Conservation (phyloP, 345 rosid species). For the Eucalyptus tenuipes region DNA sequence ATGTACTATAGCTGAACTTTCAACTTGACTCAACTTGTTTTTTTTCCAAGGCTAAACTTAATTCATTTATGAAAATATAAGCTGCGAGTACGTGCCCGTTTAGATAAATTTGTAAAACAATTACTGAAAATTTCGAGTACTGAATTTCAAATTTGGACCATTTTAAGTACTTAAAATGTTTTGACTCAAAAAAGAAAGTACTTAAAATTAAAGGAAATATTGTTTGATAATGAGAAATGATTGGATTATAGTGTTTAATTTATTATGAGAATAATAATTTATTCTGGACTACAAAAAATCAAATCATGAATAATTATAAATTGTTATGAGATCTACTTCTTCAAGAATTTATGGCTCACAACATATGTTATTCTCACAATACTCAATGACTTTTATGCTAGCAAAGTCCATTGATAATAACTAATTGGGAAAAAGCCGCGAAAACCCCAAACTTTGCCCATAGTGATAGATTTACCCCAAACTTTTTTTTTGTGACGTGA, state of each 20-base stretch:
- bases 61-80: neutral
- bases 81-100: neutral
- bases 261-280: fast-evolving
- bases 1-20: neutral
- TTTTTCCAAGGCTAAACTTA: neutral
- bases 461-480: too few relatives aligned
- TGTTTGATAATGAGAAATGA: neutral
- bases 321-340: fast-evolving
- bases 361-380: fast-evolving
- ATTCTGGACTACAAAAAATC: fast-evolving
- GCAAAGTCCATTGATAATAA: too few relatives aligned
- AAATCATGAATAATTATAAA: too few relatives aligned
- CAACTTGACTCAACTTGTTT: neutral
- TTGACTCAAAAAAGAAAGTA: fast-evolving
- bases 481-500: too few relatives aligned
- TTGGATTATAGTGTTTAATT: neutral
- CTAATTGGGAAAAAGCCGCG: too few relatives aligned
- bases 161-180: neutral
- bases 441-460: too few relatives aligned
- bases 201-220: too few relatives aligned
- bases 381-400: too few relatives aligned
- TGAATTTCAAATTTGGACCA: neutral
- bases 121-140: fast-evolving
- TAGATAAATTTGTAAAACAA: neutral
- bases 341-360: too few relatives aligned